Evolutionary conservation across 2,329 filamentous ascomycete genomes (phyloP).

Genomic region (Aspergillus latus): DNA sequence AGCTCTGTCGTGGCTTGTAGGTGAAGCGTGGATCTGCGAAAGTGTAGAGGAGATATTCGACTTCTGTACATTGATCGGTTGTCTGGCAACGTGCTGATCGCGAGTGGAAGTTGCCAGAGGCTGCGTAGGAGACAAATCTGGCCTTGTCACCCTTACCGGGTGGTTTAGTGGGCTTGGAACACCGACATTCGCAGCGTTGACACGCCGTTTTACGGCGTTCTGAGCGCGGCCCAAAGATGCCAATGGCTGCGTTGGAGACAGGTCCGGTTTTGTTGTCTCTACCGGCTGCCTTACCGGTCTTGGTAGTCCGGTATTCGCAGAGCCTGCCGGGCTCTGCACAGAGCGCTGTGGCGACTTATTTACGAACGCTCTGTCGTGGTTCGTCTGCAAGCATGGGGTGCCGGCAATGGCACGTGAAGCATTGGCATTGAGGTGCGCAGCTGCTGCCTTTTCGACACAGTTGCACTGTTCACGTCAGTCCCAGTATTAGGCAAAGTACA

Average conservation of each 20-base stretch:
- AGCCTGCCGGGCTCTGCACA: background rate
- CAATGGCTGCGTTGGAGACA: background rate
- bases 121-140: background rate
- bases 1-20: background rate
- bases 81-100: background rate
- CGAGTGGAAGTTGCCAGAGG: background rate
- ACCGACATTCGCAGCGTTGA: background rate
- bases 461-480: constrained; percentile 37
- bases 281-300: background rate
- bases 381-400: constrained; percentile 4
- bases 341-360: background rate
- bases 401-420: constrained; percentile 16
- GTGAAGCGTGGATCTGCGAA: background rate
- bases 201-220: background rate
- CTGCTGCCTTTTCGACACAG: constrained; percentile 38
- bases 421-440: constrained; percentile 20
- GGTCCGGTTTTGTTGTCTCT: background rate
- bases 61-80: background rate
- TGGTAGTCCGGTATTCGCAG: background rate
- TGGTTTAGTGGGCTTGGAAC: background rate
- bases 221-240: background rate
- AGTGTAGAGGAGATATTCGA: background rate
- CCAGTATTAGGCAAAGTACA: background rate
- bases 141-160: background rate
- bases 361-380: constrained; percentile 7